Percentiles rank a stretch among this genome's conserved stretches.
phyloP scores from a whole-genome alignment of 305 asterid species.

The Withania somnifera region DNA sequence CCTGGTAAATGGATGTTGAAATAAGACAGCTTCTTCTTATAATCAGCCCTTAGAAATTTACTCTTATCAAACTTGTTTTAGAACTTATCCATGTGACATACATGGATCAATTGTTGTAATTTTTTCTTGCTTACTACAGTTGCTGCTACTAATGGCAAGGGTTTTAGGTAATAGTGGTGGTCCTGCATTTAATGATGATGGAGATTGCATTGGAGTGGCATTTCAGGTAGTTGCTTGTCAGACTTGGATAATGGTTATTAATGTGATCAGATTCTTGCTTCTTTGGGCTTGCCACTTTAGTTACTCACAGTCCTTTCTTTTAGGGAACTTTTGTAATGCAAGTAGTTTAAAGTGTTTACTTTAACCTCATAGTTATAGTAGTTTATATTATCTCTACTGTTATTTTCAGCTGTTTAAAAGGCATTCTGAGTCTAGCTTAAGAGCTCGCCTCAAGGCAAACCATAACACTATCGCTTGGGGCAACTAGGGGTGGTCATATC shows the following conservation, averaged over 20 bases:
- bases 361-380: not conserved
- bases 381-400: not conserved
- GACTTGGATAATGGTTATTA: conserved; percentile 2
- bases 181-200: conserved; percentile 92
- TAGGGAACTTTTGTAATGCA: not conserved
- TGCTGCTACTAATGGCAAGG: conserved; percentile 17
- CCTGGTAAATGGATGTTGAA: conserved; percentile 42
- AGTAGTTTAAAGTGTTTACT: not conserved
- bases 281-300: not conserved
- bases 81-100: not conserved
- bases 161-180: conserved; percentile 93
- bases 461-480: not conserved
- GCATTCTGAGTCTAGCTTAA: not conserved
- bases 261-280: not conserved
- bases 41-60: not conserved
- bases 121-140: conserved; percentile 1
- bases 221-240: conserved; percentile 57
- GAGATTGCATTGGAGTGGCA: conserved; percentile 98
- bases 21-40: not conserved
- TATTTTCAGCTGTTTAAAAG: not conserved
- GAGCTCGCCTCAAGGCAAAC: not conserved
- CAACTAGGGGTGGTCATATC: not conserved
- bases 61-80: not conserved
- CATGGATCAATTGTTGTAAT: not conserved
- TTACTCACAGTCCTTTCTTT: not conserved